Percentiles rank a stretch among this genome's conserved stretches.
These are phyloP conservation scores for Aspergillus phoenicis DNA, from an alignment of 2,329 filamentous ascomycete genomes.

Conservation along the genomic window DNA sequence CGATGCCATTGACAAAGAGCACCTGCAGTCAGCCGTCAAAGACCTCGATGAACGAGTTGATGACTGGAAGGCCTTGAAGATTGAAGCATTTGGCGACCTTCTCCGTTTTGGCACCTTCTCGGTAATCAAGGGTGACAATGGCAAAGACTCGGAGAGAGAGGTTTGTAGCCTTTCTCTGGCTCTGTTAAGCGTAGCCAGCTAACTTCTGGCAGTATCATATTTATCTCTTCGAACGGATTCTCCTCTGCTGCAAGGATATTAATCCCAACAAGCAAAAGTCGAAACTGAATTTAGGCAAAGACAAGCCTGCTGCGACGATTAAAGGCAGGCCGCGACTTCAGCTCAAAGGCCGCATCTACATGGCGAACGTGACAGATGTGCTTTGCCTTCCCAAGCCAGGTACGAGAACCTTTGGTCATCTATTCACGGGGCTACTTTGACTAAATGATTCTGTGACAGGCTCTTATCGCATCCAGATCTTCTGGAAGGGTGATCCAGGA, in stretches of 20 bases:
- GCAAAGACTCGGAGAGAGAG: conserved; percentile 89
- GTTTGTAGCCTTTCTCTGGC: conserved; percentile 52
- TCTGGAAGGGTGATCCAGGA: conserved; percentile 95
- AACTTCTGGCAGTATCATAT: conserved; percentile 75
- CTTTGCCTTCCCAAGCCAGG: conserved; percentile 83
- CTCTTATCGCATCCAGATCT: conserved; percentile 94
- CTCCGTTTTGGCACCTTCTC: conserved; percentile 88
- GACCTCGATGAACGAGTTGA: conserved; percentile 84
- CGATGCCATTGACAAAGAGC: conserved; percentile 84
- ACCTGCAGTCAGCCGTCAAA: conserved; percentile 78
- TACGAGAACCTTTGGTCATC: conserved; percentile 49
- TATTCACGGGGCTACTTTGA: conserved; percentile 2
- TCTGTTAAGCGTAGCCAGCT: conserved; percentile 21
- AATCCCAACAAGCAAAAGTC: conserved; percentile 79
- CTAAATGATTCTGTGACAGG: conserved; percentile 53
- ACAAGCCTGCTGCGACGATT: conserved; percentile 69
- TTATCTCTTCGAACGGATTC: conserved; percentile 92
- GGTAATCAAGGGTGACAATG: conserved; percentile 74
- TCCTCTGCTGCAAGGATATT: conserved; percentile 95
- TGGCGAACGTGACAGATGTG: conserved; percentile 98
- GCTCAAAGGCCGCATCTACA: conserved; percentile 96
- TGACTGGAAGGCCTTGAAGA: conserved; percentile 92
- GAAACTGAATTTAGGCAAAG: conserved; percentile 63
- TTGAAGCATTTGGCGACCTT: conserved; percentile 88
- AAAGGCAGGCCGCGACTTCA: conserved; percentile 78